Evolutionary conservation across 2,329 filamentous ascomycete genomes (phyloP), one percentile per base, ranked within the genome.

Genomic region (Clonostachys rosea): DNA sequence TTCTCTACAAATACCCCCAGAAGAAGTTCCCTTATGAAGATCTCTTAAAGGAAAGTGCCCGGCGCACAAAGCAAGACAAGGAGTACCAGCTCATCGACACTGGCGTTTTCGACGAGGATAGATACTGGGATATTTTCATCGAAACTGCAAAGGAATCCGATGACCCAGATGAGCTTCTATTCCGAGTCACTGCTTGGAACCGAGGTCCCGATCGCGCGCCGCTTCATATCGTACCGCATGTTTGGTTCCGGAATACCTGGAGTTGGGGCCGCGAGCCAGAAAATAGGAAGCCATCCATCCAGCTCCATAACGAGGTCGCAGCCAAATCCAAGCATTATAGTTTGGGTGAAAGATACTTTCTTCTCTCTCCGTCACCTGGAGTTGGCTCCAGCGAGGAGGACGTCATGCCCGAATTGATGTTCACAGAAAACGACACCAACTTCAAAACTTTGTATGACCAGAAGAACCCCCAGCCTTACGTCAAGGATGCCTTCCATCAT

Each of bases 191-290:
- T 11, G 92, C 91, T 41, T 97, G 94, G 86, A 97, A 97, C 63
- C 83, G 94, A 57, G 92, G 94, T 14, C 88, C 90, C 7, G 89
- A 96, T 46, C 83, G 89, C 13, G 92, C 94, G 13, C 91, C 91
- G 18, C 73, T 97, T 47, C 94, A 97, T 67, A 96, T 97, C 59
- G 74, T 96, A 40, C 92, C 92, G 9, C 94, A 97, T 50, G 83
- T 96, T 45, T 96, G 91, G 90, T 97, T 96, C 74, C 84, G 92
- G 54, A 97, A 97, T 66, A 96, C 91, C 4, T 97, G 94, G 94
- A 82, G 87, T 37, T 97, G 92, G 92, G 92, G 91, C 18, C 81
- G 87, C 52, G 89, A 96, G 60, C 65, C 82, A 11, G 72, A 76
- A 33, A 81, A 87, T 44, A 84, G 85, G 64, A 96, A 95, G 69